These are phyloP conservation scores for Arthrobotrys iridis DNA, from an alignment of 2,329 filamentous ascomycete species.

Conservation along the genomic window DNA sequence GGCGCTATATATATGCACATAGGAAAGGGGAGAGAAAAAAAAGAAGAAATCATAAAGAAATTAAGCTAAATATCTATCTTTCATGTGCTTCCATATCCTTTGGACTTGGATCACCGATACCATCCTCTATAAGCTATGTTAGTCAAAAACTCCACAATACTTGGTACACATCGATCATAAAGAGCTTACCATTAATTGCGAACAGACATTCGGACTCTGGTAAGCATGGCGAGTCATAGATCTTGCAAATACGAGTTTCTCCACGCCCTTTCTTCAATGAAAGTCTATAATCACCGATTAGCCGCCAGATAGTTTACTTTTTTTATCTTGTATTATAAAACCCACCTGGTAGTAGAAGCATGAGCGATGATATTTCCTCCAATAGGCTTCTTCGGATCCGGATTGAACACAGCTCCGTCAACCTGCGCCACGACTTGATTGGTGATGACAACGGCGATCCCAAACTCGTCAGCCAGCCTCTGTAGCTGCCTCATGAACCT, in stretches of 20 bases:
- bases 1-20: background rate
- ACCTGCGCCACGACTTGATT: constrained; percentile 99
- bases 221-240: constrained; percentile 96
- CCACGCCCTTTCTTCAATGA: constrained; percentile 94
- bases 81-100: constrained; percentile 90
- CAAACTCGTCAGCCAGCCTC: constrained; percentile 82
- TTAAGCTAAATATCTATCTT: constrained; percentile 58
- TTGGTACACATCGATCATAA: background rate
- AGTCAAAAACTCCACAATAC: constrained; percentile 1
- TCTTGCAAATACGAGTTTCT: constrained; percentile 97
- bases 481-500: constrained; percentile 89
- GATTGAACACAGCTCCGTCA: constrained; percentile 98
- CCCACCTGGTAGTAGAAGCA: constrained; percentile 80
- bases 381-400: constrained; percentile 98
- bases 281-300: constrained; percentile 66
- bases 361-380: constrained; percentile 99
- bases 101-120: constrained; percentile 92
- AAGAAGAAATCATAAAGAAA: background rate
- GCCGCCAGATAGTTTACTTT: background rate
- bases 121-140: constrained; percentile 72
- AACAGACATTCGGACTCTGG: constrained; percentile 97
- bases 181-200: constrained; percentile 74
- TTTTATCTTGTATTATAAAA: background rate
- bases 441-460: constrained; percentile 97
- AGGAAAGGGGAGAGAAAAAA: too few species aligned